Evolutionary conservation across 2,329 filamentous ascomycete genomes (phyloP), one percentile per base, ranked within the genome.

Genomic region (Alternaria brassicicola): DNA sequence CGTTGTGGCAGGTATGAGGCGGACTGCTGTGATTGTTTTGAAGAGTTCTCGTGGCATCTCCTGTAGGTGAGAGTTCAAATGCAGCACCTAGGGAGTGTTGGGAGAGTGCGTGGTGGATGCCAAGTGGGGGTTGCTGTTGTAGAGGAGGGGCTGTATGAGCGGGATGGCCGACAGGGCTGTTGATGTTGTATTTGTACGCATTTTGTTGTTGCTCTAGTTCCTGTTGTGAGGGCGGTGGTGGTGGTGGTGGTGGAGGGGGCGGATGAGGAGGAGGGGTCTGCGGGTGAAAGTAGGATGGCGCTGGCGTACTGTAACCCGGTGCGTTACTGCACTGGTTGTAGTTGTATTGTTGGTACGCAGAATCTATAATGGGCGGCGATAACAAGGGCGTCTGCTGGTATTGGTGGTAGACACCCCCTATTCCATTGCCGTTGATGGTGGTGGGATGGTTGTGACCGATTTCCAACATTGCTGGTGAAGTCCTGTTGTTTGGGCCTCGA

Each of bases 161-260:
- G 5, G 52, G 56, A 26, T 52, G 49, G 2, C 46, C 52, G 43
- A 25, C 15, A 13, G 50, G 25, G 21, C 25, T 51, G 23, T 38
- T 56, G 9, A 52, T 42, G 33, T 57, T 42, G 31, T 53, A 43
- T 52, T 52, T 48, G 35, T 41, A 28, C 13, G 43, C 28, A 48
- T 25, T 9, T n/a, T 26, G 42, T 0, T 55, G 36, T 12, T 25
- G 39, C 15, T 31, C 30, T 15, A 33, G 36, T 2, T 39, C 36
- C 9, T 39, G 36, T 39, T 39, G 36, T 19, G 6, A 39, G 1
- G 21, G 48, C 19, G 36, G 51, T 19, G 38, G 12, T 0, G 51
- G 26, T 7, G 3, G 23, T 8, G 54, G 46, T 39, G 33, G 17
- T 17, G 31, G 46, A 25, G 31, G 23, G 21, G 9, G 17, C 4